Conservation (phyloP, 495 filamentous ascomycete genomes). For the Sordaria brevicollis region DNA sequence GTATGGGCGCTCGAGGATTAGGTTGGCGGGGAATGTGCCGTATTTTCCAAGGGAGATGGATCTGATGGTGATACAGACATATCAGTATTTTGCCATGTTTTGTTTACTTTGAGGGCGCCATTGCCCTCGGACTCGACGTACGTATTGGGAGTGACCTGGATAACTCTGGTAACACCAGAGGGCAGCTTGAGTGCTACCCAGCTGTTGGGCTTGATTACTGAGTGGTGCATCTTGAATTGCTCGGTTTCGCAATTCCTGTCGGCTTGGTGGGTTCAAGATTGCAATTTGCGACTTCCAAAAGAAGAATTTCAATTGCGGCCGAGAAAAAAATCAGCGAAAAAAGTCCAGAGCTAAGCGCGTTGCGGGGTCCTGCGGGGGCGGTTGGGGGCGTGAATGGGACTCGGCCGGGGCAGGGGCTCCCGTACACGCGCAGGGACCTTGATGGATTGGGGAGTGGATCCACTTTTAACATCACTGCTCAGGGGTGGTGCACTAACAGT, state of each 20-base stretch:
- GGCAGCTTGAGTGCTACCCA: slow-evolving; percentile 59
- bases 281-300: not conserved
- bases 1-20: slow-evolving; percentile 78
- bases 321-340: not conserved
- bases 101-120: not conserved
- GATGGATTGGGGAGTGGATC: not conserved
- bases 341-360: not conserved
- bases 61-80: slow-evolving; percentile 31
- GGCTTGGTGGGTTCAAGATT: not conserved
- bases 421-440: not conserved
- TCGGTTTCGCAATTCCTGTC: not conserved
- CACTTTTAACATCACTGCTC: not conserved
- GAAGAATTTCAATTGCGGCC: not conserved
- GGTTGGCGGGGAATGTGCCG: slow-evolving; percentile 75
- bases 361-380: not conserved
- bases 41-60: slow-evolving; percentile 81
- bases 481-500: not conserved
- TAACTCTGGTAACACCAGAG: slow-evolving; percentile 52
- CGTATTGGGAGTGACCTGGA: slow-evolving; percentile 65
- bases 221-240: slow-evolving; percentile 26
- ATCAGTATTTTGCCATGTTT: slow-evolving; percentile 3
- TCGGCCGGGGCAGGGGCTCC: not conserved
- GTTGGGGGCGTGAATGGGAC: not conserved
- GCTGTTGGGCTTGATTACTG: slow-evolving; percentile 48
- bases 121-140: slow-evolving; percentile 37